Evolutionary conservation across 2,329 filamentous ascomycete genomes (phyloP), one percentile per base, ranked within the genome.

Genomic region (Blastomyces emzantsi): DNA sequence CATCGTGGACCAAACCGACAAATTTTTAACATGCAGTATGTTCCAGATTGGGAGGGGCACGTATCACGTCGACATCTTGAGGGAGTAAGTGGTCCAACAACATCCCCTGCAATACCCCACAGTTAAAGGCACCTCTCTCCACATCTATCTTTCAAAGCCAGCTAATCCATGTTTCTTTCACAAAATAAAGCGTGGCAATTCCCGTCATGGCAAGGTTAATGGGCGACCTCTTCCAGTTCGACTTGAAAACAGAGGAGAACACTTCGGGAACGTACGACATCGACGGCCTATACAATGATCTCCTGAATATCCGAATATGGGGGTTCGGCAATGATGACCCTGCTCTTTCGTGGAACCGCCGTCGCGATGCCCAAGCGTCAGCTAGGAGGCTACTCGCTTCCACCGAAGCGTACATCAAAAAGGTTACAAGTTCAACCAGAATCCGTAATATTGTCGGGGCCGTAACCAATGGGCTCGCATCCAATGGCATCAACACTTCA

Each of bases 231-330:
- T 69, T 69, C 65, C 65, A 52, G 13, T 55, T 68, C 15, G 67
- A 68, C 30, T 57, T 69, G 30, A 68, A 67, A 51, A 67, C 67
- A 19, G 49, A 64, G 15, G 70, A 71, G 54, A 69, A 71, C 62
- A 63, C 65, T 1, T 49, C 52, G 2, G 70, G 70, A 25, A 64
- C 62, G 11, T 82, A 82, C 66, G 78, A 77, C 0, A 79, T 82
- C 68, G 78, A 83, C 28, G 81, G 85, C 71, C 71, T 86, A 65
- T 84, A 85, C 70, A 69, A 69, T 0, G 65, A 75, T 25, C 70
- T 82, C 17, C 66, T 79, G 17, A 73, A 80, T 64, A 72, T 82
- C 22, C 78, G 79, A 33, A 71, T 75, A 64, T 82, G 76, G 75
- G 78, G 77, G 17, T 75, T 77, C 49, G 78, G 79, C 66, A 80